These are phyloP conservation scores for Echeveria elegans DNA, from an alignment of 164 flowering plant genomes.

Conservation along the genomic window DNA sequence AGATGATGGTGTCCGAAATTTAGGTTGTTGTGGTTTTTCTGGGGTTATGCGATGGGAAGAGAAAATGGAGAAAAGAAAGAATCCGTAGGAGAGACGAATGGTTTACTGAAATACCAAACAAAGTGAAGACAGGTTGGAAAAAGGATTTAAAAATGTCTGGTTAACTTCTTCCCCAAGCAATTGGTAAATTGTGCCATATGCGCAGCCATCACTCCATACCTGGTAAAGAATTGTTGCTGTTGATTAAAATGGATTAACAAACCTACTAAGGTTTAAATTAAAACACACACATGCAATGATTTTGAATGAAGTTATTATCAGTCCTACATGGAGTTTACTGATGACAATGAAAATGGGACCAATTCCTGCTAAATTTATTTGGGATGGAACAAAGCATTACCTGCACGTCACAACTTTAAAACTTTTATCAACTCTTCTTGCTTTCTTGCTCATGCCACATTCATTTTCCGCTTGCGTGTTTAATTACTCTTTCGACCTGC, in stretches of 20 bases:
- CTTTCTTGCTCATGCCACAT: background rate
- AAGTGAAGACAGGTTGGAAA: background rate
- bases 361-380: background rate
- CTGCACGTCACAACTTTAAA: constrained; percentile 4
- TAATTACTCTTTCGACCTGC: background rate
- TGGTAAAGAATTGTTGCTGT: constrained; percentile 2
- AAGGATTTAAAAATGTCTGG: background rate
- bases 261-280: too few relatives aligned
- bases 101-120: background rate
- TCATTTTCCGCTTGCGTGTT: background rate
- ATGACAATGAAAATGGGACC: background rate
- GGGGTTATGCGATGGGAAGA: background rate
- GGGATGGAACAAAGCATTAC: background rate
- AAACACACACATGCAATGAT: too few relatives aligned
- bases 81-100: background rate
- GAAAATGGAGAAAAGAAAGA: background rate
- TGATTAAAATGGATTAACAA: background rate
- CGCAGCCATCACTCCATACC: background rate
- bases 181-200: background rate
- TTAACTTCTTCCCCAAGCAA: background rate
- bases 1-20: background rate
- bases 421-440: background rate
- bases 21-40: background rate
- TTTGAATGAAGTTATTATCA: background rate
- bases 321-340: background rate